Evolutionary conservation across 192 early-diverging fungal species (phyloP).

Genomic region (Coemansia sp.): DNA sequence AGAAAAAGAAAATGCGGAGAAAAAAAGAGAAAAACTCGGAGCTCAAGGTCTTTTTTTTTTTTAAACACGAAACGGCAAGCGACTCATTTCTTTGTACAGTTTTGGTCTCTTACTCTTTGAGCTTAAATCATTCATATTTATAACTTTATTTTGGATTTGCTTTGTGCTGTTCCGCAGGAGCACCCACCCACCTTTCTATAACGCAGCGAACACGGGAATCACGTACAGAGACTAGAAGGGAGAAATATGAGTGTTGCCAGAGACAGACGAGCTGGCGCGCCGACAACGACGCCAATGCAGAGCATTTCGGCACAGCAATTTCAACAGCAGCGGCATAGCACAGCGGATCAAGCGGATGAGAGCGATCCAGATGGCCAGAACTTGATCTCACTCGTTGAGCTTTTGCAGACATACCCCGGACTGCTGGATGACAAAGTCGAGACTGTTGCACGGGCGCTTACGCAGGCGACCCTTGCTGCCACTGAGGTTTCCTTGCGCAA

Average conservation of each 20-base stretch:
- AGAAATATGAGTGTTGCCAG: not conserved
- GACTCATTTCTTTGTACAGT: not conserved
- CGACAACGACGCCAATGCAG: not conserved
- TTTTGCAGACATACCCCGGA: slow-evolving; percentile 44
- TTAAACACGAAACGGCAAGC: too few species aligned
- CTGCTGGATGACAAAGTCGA: slow-evolving; percentile 37
- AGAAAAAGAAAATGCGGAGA: not conserved
- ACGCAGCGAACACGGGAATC: not conserved
- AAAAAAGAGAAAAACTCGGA: not conserved
- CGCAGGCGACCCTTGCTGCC: slow-evolving; percentile 41
- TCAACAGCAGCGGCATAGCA: not conserved
- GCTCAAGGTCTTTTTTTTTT: too few species aligned
- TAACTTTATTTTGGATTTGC: not conserved
- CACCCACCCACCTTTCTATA: not conserved
- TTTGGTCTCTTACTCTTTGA: not conserved
- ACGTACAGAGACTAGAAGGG: not conserved
- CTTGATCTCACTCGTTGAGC: slow-evolving; percentile 24
- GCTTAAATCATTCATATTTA: not conserved
- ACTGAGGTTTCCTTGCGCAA: slow-evolving; percentile 14
- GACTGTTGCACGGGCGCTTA: slow-evolving; percentile 39
- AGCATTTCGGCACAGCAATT: not conserved
- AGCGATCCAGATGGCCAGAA: not conserved
- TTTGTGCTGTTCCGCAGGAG: not conserved
- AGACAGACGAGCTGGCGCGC: not conserved
- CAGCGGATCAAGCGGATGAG: not conserved